These are phyloP conservation scores for Cokeromyces recurvatus DNA, from an alignment of 371 early-diverging fungal genomes.

Conservation along the genomic window DNA sequence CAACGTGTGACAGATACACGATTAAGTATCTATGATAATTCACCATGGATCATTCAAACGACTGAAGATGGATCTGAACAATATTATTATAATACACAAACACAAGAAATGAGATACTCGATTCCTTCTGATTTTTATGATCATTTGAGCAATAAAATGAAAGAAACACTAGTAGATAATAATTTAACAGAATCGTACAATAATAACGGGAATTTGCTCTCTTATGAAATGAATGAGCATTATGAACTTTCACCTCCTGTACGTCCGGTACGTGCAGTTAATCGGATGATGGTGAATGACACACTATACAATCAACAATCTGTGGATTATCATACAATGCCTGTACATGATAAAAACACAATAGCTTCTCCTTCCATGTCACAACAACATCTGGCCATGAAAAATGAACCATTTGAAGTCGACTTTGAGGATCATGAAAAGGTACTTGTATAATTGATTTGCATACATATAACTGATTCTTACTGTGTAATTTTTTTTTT, in stretches of 20 bases:
- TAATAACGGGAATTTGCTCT: too few species aligned
- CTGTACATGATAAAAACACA: not conserved
- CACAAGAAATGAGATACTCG: constrained; percentile 53
- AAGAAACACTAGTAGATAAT: not conserved
- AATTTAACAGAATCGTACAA: too few species aligned
- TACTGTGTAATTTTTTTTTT: not conserved
- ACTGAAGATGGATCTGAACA: constrained; percentile 56
- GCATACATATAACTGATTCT: not conserved
- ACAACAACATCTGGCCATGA: not conserved
- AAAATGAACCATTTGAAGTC: not conserved
- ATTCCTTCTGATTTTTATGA: constrained; percentile 33
- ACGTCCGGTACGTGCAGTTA: constrained; percentile 29
- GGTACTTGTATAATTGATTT: too few species aligned
- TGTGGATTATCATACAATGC: too few species aligned
- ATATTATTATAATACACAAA: constrained; percentile 48
- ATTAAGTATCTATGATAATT: too few species aligned
- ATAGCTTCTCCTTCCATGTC: too few species aligned
- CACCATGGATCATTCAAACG: constrained; percentile 47
- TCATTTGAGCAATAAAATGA: constrained; percentile 3
- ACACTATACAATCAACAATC: not conserved
- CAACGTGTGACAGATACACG: too few species aligned
- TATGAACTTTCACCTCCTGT: constrained; percentile 8
- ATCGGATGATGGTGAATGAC: constrained; percentile 11
- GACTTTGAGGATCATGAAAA: constrained; percentile 12
- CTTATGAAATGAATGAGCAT: too few species aligned